phyloP scores from a whole-genome alignment of 495 filamentous ascomycete genomes.

The Poronia punctata region DNA sequence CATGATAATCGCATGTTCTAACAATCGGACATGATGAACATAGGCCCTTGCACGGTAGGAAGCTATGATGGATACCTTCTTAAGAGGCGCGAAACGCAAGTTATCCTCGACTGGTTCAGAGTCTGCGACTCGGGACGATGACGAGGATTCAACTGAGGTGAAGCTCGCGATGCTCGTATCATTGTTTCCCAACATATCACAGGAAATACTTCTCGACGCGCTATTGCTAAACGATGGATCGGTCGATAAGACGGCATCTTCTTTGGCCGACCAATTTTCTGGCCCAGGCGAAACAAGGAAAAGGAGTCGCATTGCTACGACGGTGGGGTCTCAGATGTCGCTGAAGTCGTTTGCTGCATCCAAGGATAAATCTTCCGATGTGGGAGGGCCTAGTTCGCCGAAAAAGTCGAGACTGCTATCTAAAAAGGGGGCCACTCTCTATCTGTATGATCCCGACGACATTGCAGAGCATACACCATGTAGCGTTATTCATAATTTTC shows the following conservation, averaged over 20 bases:
- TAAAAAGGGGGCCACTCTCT: constrained; percentile 72
- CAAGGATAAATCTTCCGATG: constrained; percentile 10
- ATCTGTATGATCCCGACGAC: constrained; percentile 73
- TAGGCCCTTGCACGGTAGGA: too few relatives aligned
- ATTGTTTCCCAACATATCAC: constrained; percentile 55
- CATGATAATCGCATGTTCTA: too few relatives aligned
- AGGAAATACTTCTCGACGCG: constrained; percentile 66
- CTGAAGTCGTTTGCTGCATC: constrained; percentile 46
- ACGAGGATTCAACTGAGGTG: constrained; percentile 73
- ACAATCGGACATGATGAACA: too few relatives aligned
- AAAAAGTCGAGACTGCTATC: constrained; percentile 49
- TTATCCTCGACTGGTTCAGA: constrained; percentile 15
- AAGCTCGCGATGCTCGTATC: constrained; percentile 81
- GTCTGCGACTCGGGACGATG: constrained; percentile 14
- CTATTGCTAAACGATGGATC: constrained; percentile 72
- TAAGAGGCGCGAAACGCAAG: constrained; percentile 39
- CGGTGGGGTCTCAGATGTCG: constrained; percentile 51
- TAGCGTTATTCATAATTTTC: constrained; percentile 85
- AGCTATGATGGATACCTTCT: constrained; percentile 41
- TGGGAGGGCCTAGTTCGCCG: constrained; percentile 22
- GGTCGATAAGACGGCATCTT: constrained; percentile 53
- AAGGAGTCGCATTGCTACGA: constrained; percentile 28
- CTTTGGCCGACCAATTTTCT: constrained; percentile 43
- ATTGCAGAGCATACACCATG: constrained; percentile 77
- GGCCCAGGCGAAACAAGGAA: constrained; percentile 11